phyloP scores from a whole-genome alignment of 208 protist genomes.

The Leishmania tropica region DNA sequence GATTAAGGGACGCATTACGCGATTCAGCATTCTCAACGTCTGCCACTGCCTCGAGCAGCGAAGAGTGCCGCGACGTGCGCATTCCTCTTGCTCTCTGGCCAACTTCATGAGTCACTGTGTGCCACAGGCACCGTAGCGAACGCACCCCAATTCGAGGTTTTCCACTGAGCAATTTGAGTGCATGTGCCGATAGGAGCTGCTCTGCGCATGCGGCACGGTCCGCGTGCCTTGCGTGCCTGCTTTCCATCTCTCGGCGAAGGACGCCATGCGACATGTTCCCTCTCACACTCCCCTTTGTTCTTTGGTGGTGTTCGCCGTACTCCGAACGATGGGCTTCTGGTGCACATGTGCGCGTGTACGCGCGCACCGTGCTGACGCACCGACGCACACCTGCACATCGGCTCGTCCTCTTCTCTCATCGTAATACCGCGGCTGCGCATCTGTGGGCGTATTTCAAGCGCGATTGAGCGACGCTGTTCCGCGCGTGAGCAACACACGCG shows the following conservation, averaged over 20 bases:
- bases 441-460: not conserved
- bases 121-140: not conserved
- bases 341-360: not conserved
- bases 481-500: not conserved
- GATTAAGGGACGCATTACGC: constrained; percentile 7
- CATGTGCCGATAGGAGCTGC: not conserved
- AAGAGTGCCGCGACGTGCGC: not conserved
- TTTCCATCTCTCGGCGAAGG: not conserved
- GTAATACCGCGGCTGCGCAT: not conserved
- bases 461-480: not conserved
- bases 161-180: not conserved
- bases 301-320: not conserved
- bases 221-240: not conserved
- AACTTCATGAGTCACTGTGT: not conserved
- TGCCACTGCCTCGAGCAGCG: not conserved
- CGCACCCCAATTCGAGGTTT: not conserved
- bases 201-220: not conserved
- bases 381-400: not conserved
- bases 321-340: too few species aligned
- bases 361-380: not conserved
- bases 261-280: not conserved
- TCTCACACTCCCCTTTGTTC: not conserved
- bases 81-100: not conserved
- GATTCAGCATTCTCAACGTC: not conserved
- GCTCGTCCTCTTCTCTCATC: not conserved